Conservation (phyloP, 768 basidiomycete genomes). For the Hericium erinaceus region DNA sequence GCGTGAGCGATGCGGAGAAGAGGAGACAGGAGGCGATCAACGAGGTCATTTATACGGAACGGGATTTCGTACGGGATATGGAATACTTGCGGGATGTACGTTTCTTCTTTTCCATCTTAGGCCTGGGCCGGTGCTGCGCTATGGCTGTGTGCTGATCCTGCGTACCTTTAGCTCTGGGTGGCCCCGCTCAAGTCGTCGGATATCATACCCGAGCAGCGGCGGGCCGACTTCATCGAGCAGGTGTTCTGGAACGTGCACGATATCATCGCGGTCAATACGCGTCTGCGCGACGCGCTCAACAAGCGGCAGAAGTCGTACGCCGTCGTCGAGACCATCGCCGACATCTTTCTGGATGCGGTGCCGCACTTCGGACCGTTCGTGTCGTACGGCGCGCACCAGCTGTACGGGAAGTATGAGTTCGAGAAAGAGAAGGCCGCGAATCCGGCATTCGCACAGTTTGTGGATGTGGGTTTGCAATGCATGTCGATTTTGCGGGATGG, state of each 20-base stretch:
- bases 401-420: conserved; percentile 98
- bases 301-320: conserved; percentile 94
- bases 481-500: neutral
- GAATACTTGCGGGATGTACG: conserved; percentile 94
- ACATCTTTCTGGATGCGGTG: conserved; percentile 80
- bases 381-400: conserved; percentile 89
- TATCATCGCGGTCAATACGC: conserved; percentile 84
- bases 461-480: conserved; percentile 59
- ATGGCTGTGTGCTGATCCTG: conserved; percentile 1
- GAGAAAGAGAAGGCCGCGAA: conserved; percentile 97
- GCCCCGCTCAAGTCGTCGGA: conserved; percentile 70
- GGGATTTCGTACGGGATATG: conserved; percentile 96
- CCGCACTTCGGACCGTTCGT: conserved; percentile 91
- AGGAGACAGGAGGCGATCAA: conserved; percentile 97
- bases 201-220: conserved; percentile 66
- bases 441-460: conserved; percentile 87
- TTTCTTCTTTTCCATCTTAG: conserved; percentile 2
- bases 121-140: neutral
- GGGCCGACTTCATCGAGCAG: conserved; percentile 81
- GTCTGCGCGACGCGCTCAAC: conserved; percentile 86
- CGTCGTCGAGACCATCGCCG: conserved; percentile 86
- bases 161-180: conserved; percentile 62
- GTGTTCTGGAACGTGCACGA: conserved; percentile 98
- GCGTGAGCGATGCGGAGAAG: conserved; percentile 89
- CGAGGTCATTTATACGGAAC: conserved; percentile 90